phyloP scores from a whole-genome alignment of 306 rosid genomes.

The Rosa lucieae region DNA sequence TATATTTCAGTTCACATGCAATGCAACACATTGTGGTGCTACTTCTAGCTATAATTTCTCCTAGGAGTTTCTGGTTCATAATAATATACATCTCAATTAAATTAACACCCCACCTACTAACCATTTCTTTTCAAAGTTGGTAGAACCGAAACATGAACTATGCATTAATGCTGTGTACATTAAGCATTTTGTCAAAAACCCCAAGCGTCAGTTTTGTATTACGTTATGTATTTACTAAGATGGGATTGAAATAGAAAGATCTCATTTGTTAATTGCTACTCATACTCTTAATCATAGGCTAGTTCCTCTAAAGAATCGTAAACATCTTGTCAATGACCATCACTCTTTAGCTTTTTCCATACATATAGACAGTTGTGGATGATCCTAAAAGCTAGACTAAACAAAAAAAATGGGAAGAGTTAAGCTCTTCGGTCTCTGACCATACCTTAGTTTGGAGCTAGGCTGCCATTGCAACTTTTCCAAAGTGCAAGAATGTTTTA shows the following conservation, averaged over 20 bases:
- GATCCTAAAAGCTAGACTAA: background rate
- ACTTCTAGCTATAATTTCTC: no score
- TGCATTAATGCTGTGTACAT: background rate
- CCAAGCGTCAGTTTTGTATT: background rate
- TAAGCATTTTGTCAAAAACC: constrained; percentile 6
- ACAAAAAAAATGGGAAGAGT: background rate
- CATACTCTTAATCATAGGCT: background rate
- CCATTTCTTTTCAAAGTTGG: background rate
- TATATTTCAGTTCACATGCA: no score
- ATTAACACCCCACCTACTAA: background rate
- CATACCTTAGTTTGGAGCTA: background rate
- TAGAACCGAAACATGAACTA: background rate
- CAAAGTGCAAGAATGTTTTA: constrained; percentile 11
- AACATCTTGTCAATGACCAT: constrained; percentile 1
- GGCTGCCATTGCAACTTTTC: constrained; percentile 10
- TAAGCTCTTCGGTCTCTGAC: background rate
- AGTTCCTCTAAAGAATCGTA: constrained; percentile 18
- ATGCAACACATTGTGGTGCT: no score
- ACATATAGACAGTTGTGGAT: background rate
- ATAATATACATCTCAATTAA: no score
- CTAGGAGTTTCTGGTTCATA: no score
- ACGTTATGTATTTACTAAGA: background rate
- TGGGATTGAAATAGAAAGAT: constrained; percentile 7
- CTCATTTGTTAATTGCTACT: background rate
- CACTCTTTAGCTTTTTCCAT: background rate